Percentiles rank a stretch among this genome's conserved stretches.
Evolutionary conservation across 192 early-diverging fungal species (phyloP).

Genomic region (Umbelopsis sp.): DNA sequence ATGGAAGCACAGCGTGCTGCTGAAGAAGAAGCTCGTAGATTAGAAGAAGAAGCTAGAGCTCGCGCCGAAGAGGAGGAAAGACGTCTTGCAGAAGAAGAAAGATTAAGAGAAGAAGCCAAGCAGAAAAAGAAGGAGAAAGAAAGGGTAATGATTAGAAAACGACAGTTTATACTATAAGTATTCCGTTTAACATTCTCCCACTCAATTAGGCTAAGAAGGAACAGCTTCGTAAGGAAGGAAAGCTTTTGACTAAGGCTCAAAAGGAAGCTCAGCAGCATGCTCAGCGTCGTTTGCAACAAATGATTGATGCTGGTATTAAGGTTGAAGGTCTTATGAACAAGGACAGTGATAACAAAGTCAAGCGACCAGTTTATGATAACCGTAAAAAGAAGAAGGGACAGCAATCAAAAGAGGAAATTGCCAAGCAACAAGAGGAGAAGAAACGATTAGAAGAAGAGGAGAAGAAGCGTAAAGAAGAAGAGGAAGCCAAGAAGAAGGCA

Average conservation of each 20-base stretch:
- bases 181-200: background rate
- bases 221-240: slow-evolving; percentile 89
- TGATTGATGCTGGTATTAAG: slow-evolving; percentile 81
- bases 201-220: slow-evolving; percentile 72
- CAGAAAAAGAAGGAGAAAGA: slow-evolving; percentile 84
- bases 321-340: slow-evolving; percentile 67
- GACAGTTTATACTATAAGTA: background rate
- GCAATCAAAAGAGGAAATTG: slow-evolving; percentile 12
- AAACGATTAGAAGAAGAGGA: slow-evolving; percentile 37
- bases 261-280: slow-evolving; percentile 78
- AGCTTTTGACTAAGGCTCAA: slow-evolving; percentile 92
- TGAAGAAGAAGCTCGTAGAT: slow-evolving; percentile 75
- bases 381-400: slow-evolving; percentile 74
- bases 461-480: slow-evolving; percentile 36
- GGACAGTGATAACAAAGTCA: slow-evolving; percentile 56
- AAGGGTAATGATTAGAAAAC: slow-evolving; percentile 39
- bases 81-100: slow-evolving; percentile 69
- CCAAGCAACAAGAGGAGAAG: slow-evolving; percentile 40
- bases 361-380: slow-evolving; percentile 66
- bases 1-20: slow-evolving; percentile 74
- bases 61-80: slow-evolving; percentile 72
- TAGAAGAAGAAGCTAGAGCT: slow-evolving; percentile 70
- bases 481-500: slow-evolving; percentile 40
- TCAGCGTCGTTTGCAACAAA: slow-evolving; percentile 70
- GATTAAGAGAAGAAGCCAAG: slow-evolving; percentile 74